A percentile compares a stretch with the other conserved stretches of the same genome.
Evolutionary conservation across 2,329 filamentous ascomycete species (phyloP).

Genomic region (Colletotrichum spinosum): DNA sequence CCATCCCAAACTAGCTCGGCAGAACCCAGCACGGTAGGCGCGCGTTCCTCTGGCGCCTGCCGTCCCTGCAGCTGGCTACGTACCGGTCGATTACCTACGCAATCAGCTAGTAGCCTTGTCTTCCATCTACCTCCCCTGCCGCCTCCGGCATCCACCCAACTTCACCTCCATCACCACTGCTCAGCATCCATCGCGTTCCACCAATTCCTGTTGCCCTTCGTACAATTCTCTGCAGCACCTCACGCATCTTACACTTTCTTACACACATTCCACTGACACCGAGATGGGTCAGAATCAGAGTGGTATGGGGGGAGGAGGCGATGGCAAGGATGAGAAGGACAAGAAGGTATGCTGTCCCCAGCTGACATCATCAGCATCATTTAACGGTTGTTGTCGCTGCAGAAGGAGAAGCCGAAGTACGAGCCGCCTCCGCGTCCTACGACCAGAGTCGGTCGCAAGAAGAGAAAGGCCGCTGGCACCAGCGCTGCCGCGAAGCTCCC

Average conservation of each 20-base stretch:
- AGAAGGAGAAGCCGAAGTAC: conserved; percentile 99
- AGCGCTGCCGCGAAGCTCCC: conserved; percentile 97
- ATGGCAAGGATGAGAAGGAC: conserved; percentile 87
- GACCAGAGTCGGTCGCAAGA: conserved; percentile 96
- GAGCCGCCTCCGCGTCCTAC: conserved; percentile 97
- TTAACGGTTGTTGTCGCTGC: conserved; percentile 36
- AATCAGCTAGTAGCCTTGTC: conserved; percentile 35
- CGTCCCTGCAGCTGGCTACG: conserved; percentile 31
- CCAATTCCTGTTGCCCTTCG: too few species aligned
- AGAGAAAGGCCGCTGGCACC: conserved; percentile 93
- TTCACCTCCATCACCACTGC: conserved; percentile 33
- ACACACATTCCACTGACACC: not conserved
- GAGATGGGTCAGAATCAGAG: conserved; percentile 82
- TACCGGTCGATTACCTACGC: conserved; percentile 33
- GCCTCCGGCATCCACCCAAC: conserved; percentile 41
- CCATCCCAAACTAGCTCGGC: too few species aligned
- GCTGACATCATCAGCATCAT: not conserved
- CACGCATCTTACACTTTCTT: not conserved
- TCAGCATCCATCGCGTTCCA: not conserved
- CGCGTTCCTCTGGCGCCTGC: conserved; percentile 61
- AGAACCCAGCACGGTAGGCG: not conserved
- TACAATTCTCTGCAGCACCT: not conserved
- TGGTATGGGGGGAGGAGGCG: conserved; percentile 82
- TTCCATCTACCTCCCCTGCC: conserved; percentile 41
- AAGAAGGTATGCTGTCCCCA: conserved; percentile 78